A percentile compares a stretch with the other conserved stretches of the same genome.
Conservation (phyloP, 192 early-diverging fungal species). For the Coemansia sp. region DNA sequence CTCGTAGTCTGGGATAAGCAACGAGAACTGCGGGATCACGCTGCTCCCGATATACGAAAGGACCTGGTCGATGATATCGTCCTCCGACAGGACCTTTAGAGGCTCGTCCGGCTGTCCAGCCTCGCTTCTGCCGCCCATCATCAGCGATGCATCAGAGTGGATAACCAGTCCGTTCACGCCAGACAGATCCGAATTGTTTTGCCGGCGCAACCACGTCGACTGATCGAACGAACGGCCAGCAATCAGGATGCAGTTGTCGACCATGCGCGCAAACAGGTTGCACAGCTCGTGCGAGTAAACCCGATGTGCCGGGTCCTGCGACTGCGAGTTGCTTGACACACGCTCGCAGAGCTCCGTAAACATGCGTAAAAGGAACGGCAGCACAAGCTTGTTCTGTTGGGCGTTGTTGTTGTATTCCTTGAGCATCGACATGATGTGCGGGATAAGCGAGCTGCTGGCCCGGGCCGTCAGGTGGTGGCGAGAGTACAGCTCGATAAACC, state of each 20-base stretch:
- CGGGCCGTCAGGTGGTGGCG: conserved; percentile 30
- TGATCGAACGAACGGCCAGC: conserved; percentile 76
- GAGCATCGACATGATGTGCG: conserved; percentile 35
- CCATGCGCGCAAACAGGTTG: conserved; percentile 38
- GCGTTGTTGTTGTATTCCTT: conserved; percentile 30
- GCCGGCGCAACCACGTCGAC: conserved; percentile 32
- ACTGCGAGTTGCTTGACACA: conserved; percentile 20
- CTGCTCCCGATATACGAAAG: conserved; percentile 25
- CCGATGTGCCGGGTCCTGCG: conserved; percentile 17
- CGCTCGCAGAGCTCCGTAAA: conserved; percentile 47
- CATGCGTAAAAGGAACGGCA: conserved; percentile 51
- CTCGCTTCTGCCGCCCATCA: not conserved
- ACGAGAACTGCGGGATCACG: conserved; percentile 69
- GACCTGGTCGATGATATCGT: conserved; percentile 68
- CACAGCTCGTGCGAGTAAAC: conserved; percentile 32
- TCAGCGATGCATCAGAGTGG: not conserved
- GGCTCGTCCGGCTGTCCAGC: not conserved
- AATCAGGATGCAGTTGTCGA: conserved; percentile 75
- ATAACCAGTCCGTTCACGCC: conserved; percentile 15
- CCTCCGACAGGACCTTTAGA: conserved; percentile 55
- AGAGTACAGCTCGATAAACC: conserved; percentile 43
- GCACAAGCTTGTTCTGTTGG: conserved; percentile 23
- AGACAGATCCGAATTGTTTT: conserved; percentile 7
- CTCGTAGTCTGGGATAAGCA: conserved; percentile 74
- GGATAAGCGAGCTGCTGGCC: conserved; percentile 22